Percentiles rank a stretch among this genome's conserved stretches.
Evolutionary conservation across 176 grass and related monocot species (phyloP).

Genomic region (Rhynchospora pubera): DNA sequence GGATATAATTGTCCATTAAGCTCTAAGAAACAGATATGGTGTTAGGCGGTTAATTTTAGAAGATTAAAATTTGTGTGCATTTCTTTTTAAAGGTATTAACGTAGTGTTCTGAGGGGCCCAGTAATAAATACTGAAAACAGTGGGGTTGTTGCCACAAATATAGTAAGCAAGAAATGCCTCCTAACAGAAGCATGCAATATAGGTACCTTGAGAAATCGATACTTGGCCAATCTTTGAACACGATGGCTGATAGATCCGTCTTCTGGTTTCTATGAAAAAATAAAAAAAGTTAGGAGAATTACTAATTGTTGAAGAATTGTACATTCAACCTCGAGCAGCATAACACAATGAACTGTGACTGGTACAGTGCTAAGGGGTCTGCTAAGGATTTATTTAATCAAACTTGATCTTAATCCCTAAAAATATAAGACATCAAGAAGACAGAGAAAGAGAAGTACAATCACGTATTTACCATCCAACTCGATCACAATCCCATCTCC

Average conservation of each 20-base stretch:
- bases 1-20: background rate
- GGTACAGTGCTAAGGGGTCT: background rate
- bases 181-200: background rate
- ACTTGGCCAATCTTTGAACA: slow-evolving; percentile 95
- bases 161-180: background rate
- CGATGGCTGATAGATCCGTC: slow-evolving; percentile 96
- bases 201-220: slow-evolving; percentile 89
- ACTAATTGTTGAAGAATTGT: background rate
- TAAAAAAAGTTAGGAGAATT: slow-evolving; percentile 4
- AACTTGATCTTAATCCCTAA: background rate
- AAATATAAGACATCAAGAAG: background rate
- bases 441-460: background rate
- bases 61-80: background rate
- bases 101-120: background rate
- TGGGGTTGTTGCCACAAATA: background rate
- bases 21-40: background rate
- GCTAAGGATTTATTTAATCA: background rate
- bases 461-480: background rate
- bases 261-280: slow-evolving; percentile 66
- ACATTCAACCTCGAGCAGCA: background rate
- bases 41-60: background rate
- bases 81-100: background rate
- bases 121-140: background rate
- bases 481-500: background rate
- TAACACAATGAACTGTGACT: background rate